phyloP scores from a whole-genome alignment of 2,329 filamentous ascomycete species.

The Leptographium radiaticola region DNA sequence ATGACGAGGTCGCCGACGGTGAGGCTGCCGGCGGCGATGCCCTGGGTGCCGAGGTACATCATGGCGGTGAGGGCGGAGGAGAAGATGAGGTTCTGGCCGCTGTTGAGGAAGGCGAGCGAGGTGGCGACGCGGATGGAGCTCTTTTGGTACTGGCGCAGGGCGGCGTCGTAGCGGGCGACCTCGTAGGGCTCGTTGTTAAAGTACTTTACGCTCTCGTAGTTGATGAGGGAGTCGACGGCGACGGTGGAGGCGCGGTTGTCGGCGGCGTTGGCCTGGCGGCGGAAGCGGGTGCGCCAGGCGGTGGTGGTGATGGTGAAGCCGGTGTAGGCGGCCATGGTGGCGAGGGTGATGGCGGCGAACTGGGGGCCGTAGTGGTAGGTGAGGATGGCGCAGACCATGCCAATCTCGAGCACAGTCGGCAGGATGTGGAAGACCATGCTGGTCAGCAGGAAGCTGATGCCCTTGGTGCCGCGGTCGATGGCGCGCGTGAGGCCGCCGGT shows the following conservation, averaged over 20 bases:
- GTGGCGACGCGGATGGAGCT: slow-evolving; percentile 96
- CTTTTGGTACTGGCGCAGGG: slow-evolving; percentile 74
- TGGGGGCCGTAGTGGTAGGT: slow-evolving; percentile 90
- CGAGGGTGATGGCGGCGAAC: slow-evolving; percentile 80
- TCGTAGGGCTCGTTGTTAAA: slow-evolving; percentile 99
- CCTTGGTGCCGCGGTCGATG: slow-evolving; percentile 94
- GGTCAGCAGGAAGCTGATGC: slow-evolving; percentile 90
- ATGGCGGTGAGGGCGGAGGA: slow-evolving; percentile 85
- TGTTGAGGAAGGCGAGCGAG: slow-evolving; percentile 84
- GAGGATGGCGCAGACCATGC: slow-evolving; percentile 89
- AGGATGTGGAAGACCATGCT: slow-evolving; percentile 98
- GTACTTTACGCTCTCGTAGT: slow-evolving; percentile 98
- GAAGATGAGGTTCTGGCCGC: slow-evolving; percentile 94
- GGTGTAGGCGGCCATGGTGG: slow-evolving; percentile 87
- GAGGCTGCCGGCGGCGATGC: slow-evolving; percentile 66
- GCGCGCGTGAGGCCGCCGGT: slow-evolving; percentile 88
- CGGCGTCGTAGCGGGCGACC: slow-evolving; percentile 77
- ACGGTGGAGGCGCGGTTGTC: slow-evolving; percentile 94
- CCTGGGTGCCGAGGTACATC: slow-evolving; percentile 95
- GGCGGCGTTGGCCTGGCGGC: slow-evolving; percentile 86
- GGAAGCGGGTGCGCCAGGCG: slow-evolving; percentile 92
- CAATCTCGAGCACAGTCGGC: slow-evolving; percentile 85
- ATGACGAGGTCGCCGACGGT: slow-evolving; percentile 95
- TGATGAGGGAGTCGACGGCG: slow-evolving; percentile 92
- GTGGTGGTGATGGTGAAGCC: slow-evolving; percentile 97